Evolutionary conservation across 1,139 yeast genomes (phyloP), one percentile per base, ranked within the genome.

Genomic region (Yamadazyma triangularis): DNA sequence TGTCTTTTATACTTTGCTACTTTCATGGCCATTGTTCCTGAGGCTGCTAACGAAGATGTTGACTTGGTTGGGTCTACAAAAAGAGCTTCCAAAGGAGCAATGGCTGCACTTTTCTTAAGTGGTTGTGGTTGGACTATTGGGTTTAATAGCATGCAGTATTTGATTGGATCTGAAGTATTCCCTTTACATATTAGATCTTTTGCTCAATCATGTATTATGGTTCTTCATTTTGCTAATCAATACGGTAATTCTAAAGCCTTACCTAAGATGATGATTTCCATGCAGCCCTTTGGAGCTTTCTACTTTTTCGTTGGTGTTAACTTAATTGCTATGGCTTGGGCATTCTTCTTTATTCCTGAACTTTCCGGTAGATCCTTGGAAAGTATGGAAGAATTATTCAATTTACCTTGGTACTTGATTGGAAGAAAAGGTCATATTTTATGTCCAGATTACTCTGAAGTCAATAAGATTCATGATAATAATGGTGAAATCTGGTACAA

Each of bases 101-200:
- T 74, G 39, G 77, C 79, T 2, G 64, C 76, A 27, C 52, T 77
- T 28, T 75, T 63, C 50, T 42, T 76, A 26, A 59, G 70, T 24
- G 83, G 82, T 36, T 54, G 65, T 8, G 82, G 80, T 22, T 77
- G 83, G 83, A 70, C 78, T 12, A 51, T 76, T 56, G 83, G 83
- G 8, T 77, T 73, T 64, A 77, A 77, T 53, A 58, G 74, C 3
- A 58, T 75, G 34, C 83, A 77, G 50, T 77, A 76, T 44, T 61
- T 77, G 40, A 54, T 77, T 42, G 77, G 77, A 31, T 64, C 80
- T 4, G 83, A 77, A 50, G 64, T 77, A 32, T 69, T 76, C 51
- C 83, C 83, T 15, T 58, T 76, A 44, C 62, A 68, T 38, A 64
- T 73, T 27, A 61, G 83, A 45, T 66, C 72, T 8, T 56, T 72